Percentiles rank a stretch among this genome's conserved stretches.
These are phyloP conservation scores for Suillus placidus DNA, from an alignment of 768 basidiomycete genomes.

Conservation along the genomic window DNA sequence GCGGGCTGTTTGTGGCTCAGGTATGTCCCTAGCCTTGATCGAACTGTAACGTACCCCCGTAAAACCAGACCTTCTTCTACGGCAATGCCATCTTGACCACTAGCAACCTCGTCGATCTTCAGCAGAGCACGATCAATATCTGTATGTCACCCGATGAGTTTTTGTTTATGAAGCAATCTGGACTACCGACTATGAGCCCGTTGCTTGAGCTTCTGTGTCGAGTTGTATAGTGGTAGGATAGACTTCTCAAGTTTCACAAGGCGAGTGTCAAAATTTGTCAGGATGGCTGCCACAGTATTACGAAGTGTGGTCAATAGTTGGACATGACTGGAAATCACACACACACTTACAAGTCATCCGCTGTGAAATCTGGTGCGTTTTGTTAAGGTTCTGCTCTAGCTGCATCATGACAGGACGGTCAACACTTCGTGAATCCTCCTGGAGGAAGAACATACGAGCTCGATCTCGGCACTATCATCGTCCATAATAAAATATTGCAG, in stretches of 20 bases:
- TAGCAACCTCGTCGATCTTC: slow-evolving; percentile 80
- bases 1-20: slow-evolving; percentile 52
- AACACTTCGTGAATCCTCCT: background rate
- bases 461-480: slow-evolving; percentile 75
- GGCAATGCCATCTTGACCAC: slow-evolving; percentile 72
- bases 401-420: slow-evolving; percentile 25
- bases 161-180: background rate
- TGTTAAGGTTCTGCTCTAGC: slow-evolving; percentile 88
- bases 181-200: slow-evolving; percentile 65
- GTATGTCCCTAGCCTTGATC: slow-evolving; percentile 2
- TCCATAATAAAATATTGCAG: slow-evolving; percentile 36
- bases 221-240: slow-evolving; percentile 79
- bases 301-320: slow-evolving; percentile 23
- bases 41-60: slow-evolving; percentile 54
- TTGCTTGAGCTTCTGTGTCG: slow-evolving; percentile 74
- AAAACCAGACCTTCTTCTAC: slow-evolving; percentile 80
- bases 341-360: slow-evolving; percentile 91
- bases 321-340: slow-evolving; percentile 28
- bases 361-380: slow-evolving; percentile 82
- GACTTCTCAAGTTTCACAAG: slow-evolving; percentile 84
- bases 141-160: slow-evolving; percentile 30
- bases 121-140: slow-evolving; percentile 80
- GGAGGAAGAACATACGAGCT: slow-evolving; percentile 49
- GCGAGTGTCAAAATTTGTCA: slow-evolving; percentile 82
- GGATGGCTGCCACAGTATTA: slow-evolving; percentile 56